Percentiles rank a stretch among this genome's conserved stretches.
These are phyloP conservation scores for Cryoendolithus antarcticus DNA, from an alignment of 2,329 filamentous ascomycete genomes.

Conservation along the genomic window DNA sequence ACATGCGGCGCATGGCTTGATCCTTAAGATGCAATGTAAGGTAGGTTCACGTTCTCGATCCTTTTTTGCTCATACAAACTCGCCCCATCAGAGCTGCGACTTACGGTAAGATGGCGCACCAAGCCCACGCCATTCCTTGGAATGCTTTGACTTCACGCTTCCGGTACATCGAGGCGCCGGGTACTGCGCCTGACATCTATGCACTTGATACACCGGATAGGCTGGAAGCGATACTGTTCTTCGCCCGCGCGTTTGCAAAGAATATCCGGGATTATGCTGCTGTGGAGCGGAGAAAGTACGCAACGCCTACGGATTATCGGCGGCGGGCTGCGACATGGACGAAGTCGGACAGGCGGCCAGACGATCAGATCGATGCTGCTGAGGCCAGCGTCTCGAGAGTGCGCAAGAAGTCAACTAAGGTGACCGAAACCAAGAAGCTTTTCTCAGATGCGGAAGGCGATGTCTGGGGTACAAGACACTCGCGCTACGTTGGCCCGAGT, in stretches of 20 bases:
- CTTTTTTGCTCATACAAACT: too few species aligned
- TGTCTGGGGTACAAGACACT: not conserved
- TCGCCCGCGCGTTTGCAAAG: not conserved
- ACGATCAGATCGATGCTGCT: not conserved
- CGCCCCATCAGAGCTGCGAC: too few species aligned
- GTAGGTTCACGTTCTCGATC: too few species aligned
- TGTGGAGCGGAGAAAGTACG: slow-evolving; percentile 1
- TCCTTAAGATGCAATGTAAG: too few species aligned
- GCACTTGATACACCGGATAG: not conserved
- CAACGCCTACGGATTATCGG: not conserved
- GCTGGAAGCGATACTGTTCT: not conserved
- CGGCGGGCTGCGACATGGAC: slow-evolving; percentile 1
- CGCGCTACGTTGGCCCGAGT: not conserved
- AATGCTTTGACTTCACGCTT: slow-evolving; percentile 1
- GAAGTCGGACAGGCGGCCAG: not conserved
- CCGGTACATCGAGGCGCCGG: not conserved
- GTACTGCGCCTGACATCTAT: slow-evolving; percentile 1
- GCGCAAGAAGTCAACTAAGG: not conserved
- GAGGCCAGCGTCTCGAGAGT: not conserved
- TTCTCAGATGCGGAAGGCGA: not conserved
- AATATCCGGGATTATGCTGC: slow-evolving; percentile 1
- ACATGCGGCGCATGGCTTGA: too few species aligned
- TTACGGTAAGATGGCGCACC: slow-evolving; percentile 1
- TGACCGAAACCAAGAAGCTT: not conserved
- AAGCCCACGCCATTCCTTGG: slow-evolving; percentile 2